Base-by-base conservation (phyloP, 257 asterid genomes). In the Petunia axillaris region DNA sequence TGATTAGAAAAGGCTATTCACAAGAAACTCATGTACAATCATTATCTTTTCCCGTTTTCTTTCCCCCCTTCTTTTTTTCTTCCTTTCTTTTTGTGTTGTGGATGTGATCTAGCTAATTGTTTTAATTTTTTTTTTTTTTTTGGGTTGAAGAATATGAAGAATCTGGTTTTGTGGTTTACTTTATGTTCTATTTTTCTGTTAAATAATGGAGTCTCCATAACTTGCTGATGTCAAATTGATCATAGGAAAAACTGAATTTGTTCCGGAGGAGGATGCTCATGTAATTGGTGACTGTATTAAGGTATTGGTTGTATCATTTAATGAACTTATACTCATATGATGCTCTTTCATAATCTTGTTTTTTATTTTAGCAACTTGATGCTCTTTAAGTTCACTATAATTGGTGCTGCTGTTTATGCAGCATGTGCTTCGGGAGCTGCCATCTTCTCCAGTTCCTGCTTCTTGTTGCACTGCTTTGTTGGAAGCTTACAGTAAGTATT, bases 401-500 rank as follows among this genome's bases (percentile, higher is more conserved):
- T 80, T 75, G 78, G 84, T 79, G 48, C 46, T 77, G 48, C 80
- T 67, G 64, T 59, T 77, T 80, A 70, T 90, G 82, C 94, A 94
- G 98, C 97, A 90, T 87, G 97, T 94, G 84, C 98, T 94, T 75
- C 91, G 98, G 71, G 97, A 94, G 91, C 90, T 94, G 67, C 98
- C 98, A 79, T 94, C 98, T 52, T 94, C 98, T 83, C 98, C 98
- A 37, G 98, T 94, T 84, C 98, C 98, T 80, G 98, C 97, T 62
- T 90, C 98, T 79, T 94, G 98, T 87, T 94, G 98, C 86, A 89
- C 93, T 74, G 97, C 98, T 52, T 88, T 94, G 87, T 87, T 94
- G 90, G 98, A 94, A 85, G 95, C 97, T 80, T 90, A 86, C 84
- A 92, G 98, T 94, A 83, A 87, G 97, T 85, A 57, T 25, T 65